Percentiles rank a stretch among this genome's conserved stretches.
These are phyloP conservation scores for Thecaphora thlaspeos DNA, from an alignment of 1,284 basidiomycete species.

Conservation along the genomic window DNA sequence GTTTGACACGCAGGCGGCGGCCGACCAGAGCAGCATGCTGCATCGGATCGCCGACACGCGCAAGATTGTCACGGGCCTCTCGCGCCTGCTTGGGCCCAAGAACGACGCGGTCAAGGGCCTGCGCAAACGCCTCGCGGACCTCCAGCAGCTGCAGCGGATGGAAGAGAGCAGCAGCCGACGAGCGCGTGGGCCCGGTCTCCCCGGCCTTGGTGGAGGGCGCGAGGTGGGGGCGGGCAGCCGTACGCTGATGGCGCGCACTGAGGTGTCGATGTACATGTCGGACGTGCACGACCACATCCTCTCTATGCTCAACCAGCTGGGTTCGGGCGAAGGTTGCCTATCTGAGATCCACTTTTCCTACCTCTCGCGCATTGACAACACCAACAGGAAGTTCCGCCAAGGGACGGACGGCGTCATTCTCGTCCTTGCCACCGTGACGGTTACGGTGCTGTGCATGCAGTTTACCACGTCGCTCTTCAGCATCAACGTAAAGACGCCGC, in stretches of 20 bases:
- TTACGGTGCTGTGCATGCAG: conserved; percentile 64
- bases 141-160: conserved; percentile 49
- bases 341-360: conserved; percentile 84
- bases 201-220: neutral
- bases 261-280: conserved; percentile 73
- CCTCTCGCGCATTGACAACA: conserved; percentile 72
- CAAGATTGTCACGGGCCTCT: conserved; percentile 77
- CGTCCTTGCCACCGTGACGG: conserved; percentile 66
- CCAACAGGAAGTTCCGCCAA: conserved; percentile 59
- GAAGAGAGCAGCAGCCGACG: conserved; percentile 12
- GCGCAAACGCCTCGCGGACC: conserved; percentile 67
- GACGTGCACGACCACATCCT: conserved; percentile 94
- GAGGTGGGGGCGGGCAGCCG: conserved; percentile 30
- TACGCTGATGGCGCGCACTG: conserved; percentile 23
- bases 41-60: conserved; percentile 77
- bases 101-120: conserved; percentile 78
- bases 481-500: conserved; percentile 64
- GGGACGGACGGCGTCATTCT: conserved; percentile 30
- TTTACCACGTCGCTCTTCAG: conserved; percentile 41
- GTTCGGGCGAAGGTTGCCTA: conserved; percentile 84
- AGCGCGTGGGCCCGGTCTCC: neutral
- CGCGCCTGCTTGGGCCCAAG: conserved; percentile 75
- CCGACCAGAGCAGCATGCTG: conserved; percentile 61
- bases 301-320: conserved; percentile 78
- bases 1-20: conserved; percentile 41